Evolutionary conservation across 164 flowering plant genomes (phyloP).

Genomic region (Macadamia integrifolia): DNA sequence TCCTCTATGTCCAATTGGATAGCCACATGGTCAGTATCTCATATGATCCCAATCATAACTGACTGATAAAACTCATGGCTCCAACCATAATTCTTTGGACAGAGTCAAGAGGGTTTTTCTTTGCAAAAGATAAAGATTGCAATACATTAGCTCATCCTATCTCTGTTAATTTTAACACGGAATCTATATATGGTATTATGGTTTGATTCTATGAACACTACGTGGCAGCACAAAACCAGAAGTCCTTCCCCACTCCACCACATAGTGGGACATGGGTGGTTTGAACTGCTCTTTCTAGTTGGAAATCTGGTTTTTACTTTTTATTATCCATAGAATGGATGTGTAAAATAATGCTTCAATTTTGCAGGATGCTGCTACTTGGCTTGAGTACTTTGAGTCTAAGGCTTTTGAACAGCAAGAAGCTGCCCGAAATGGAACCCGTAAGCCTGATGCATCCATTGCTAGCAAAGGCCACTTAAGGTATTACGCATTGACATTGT

Average conservation of each 20-base stretch:
- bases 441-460: conserved; percentile 98
- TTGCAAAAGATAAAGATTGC: not conserved
- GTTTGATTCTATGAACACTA: not conserved
- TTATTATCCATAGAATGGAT: not conserved
- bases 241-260: too few species aligned
- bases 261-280: too few species aligned
- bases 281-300: too few species aligned
- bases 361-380: conserved; percentile 98
- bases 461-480: conserved; percentile 99
- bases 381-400: conserved; percentile 99
- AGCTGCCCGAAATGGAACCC: conserved; percentile 96
- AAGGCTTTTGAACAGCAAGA: conserved; percentile 99
- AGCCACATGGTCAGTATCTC: not conserved
- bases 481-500: conserved; percentile 27
- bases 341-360: conserved; percentile 4
- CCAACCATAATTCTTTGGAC: not conserved
- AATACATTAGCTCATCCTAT: not conserved
- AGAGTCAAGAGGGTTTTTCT: not conserved
- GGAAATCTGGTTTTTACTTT: not conserved
- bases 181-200: not conserved
- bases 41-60: not conserved
- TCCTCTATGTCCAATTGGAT: not conserved
- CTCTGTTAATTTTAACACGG: not conserved
- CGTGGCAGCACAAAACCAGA: not conserved
- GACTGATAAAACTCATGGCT: not conserved